Base-by-base conservation (phyloP, 2,329 filamentous ascomycete genomes). In the Elsinoe batatas region DNA sequence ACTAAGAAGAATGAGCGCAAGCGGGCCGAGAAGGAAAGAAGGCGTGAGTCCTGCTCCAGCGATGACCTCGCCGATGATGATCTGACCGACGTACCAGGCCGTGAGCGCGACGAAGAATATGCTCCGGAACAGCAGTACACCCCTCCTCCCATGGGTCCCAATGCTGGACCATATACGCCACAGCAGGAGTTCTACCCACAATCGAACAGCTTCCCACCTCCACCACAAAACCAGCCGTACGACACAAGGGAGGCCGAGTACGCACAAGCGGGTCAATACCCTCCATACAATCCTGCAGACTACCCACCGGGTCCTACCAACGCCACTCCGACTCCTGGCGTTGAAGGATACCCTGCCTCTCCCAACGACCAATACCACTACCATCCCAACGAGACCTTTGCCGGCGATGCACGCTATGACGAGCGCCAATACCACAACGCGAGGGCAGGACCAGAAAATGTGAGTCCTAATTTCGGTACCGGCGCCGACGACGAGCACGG, bases 1-100 rank as follows among this genome's bases (percentile, higher is more conserved):
- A 73, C 76, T 20, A 79, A 80, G 69, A 70, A 74, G 53, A 75
- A 77, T 58, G 78, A 82, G 61, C 76, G 76, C 51, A 81, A 78
- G 68, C 77, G 76, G 63, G 72, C 73, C 33, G 76, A 78, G 58
- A 74, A 73, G 61, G 76, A 78, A 56, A 67, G 72, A 60, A 72
- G 72, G 62, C 72, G 77, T 79, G 65, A 74, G 76, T 73, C 53
- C 47, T 8, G 15, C 22, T 18, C 17, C 13, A 43, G 12, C 10
- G 10, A 22, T 3, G 11, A 20, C 15, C 18, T 12, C 18, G 17
- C 18, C 36, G 17, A 30, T 46, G 32, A 42, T 47, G 18, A 26
- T 37, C 35, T 58, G 11, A 59, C 40, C 8, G 1, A 47, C 5
- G 32, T 33, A 50, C 35, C 49, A 63, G 61, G 57, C 18, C 62